A percentile compares a stretch with the other conserved stretches of the same genome.
Conservation (phyloP, 768 basidiomycete species). For the Lanmaoa rubissima region DNA sequence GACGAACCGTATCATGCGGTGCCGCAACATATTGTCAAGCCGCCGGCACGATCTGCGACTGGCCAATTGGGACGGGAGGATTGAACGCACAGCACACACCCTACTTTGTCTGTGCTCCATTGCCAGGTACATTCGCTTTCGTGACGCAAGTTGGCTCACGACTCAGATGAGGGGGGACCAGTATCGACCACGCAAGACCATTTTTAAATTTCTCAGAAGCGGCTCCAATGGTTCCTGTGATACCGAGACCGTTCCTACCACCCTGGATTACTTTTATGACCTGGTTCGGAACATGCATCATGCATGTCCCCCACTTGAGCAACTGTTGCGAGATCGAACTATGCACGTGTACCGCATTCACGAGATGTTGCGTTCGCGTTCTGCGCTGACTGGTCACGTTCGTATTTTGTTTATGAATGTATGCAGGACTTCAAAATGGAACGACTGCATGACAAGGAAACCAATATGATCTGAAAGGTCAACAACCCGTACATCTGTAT, state of each 20-base stretch:
- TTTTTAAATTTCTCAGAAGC: too few relatives aligned
- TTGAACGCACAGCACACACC: conserved; percentile 4
- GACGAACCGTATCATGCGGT: too few relatives aligned
- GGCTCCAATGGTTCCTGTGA: neutral
- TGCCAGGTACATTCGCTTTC: neutral
- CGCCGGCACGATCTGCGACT: conserved; percentile 12
- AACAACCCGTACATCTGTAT: too few relatives aligned
- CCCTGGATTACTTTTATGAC: neutral
- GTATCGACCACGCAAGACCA: neutral
- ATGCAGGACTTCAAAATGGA: too few relatives aligned
- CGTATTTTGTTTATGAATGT: too few relatives aligned
- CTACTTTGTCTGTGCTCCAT: conserved; percentile 11
- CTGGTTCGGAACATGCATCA: too few relatives aligned
- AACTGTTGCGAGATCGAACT: neutral
- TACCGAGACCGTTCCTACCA: neutral
- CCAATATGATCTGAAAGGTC: too few relatives aligned
- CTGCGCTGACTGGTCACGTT: too few relatives aligned
- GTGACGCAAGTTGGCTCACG: neutral
- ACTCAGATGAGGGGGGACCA: neutral
- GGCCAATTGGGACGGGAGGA: conserved; percentile 13
- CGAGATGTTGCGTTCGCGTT: neutral
- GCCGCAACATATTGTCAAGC: neutral
- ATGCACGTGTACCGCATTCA: neutral
- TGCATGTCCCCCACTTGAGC: too few relatives aligned
- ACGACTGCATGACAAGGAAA: too few relatives aligned